phyloP scores from a whole-genome alignment of 331 rosid species.

The Erythrophleum ivorense region DNA sequence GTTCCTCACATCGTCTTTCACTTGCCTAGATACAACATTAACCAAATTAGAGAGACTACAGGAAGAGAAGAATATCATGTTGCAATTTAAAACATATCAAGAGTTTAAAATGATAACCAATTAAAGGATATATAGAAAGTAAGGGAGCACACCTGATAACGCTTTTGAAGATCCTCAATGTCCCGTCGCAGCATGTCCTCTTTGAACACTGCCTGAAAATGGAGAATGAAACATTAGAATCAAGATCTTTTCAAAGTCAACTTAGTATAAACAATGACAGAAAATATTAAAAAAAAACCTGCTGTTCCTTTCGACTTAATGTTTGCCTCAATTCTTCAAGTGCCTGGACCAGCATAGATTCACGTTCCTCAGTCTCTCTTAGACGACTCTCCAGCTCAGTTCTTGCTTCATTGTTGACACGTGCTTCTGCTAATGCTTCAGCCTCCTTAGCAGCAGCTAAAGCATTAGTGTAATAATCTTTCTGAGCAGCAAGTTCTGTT shows the following conservation, averaged over 20 bases:
- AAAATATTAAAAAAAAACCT: constrained; percentile 61
- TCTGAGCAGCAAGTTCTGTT: constrained; percentile 80
- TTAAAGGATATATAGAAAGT: constrained; percentile 34
- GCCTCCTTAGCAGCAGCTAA: constrained; percentile 97
- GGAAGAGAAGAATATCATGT: constrained; percentile 27
- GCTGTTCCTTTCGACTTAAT: constrained; percentile 92
- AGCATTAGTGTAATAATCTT: constrained; percentile 88
- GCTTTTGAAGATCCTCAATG: constrained; percentile 94
- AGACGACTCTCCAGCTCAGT: constrained; percentile 87
- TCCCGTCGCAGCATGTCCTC: constrained; percentile 94
- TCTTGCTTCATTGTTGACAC: constrained; percentile 90
- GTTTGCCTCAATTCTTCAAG: constrained; percentile 97
- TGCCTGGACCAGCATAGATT: constrained; percentile 90
- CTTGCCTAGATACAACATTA: constrained; percentile 68
- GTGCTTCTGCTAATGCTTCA: constrained; percentile 90
- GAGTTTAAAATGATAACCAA: not conserved
- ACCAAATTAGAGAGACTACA: constrained; percentile 40
- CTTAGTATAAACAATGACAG: constrained; percentile 35
- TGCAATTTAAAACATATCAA: constrained; percentile 32
- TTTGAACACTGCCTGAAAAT: constrained; percentile 78
- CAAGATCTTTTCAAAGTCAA: constrained; percentile 38
- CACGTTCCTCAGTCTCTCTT: constrained; percentile 89
- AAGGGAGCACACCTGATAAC: constrained; percentile 74
- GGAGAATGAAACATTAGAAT: constrained; percentile 29
- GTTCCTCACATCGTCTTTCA: constrained; percentile 93